These are phyloP conservation scores for Fomitopsis schrenkii DNA, from an alignment of 1,284 basidiomycete genomes.

Conservation along the genomic window DNA sequence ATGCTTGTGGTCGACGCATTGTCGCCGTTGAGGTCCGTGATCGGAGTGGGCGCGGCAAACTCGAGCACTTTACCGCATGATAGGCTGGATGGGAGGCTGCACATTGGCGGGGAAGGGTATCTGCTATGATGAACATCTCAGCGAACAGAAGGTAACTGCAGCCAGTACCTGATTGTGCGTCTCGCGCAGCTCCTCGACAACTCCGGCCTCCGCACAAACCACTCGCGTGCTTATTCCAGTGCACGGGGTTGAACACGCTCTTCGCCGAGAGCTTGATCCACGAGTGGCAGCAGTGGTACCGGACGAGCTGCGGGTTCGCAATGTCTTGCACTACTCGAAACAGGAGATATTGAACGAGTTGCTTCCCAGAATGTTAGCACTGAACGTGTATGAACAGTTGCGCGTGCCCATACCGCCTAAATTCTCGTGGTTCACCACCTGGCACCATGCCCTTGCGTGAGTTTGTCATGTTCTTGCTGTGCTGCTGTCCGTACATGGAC, in stretches of 20 bases:
- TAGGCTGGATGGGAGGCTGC: neutral
- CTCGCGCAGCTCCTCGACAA: constrained; percentile 17
- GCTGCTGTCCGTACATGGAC: too few relatives aligned
- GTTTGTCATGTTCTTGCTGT: too few relatives aligned
- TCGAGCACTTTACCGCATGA: neutral
- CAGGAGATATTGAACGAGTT: too few relatives aligned
- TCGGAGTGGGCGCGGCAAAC: too few relatives aligned
- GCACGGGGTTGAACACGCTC: constrained; percentile 59
- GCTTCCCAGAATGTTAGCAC: too few relatives aligned
- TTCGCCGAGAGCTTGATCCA: too few relatives aligned
- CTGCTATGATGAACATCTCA: neutral
- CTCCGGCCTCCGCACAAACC: constrained; percentile 41
- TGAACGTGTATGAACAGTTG: too few relatives aligned
- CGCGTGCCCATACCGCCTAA: too few relatives aligned
- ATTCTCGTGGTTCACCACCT: too few relatives aligned
- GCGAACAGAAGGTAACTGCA: neutral
- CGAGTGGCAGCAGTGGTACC: too few relatives aligned
- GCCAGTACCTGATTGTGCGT: constrained; percentile 13
- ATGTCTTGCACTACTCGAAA: too few relatives aligned
- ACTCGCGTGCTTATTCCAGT: constrained; percentile 62
- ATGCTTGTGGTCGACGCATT: neutral
- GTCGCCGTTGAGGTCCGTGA: constrained; percentile 33
- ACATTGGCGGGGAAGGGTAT: constrained; percentile 2
- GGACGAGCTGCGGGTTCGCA: constrained; percentile 46
- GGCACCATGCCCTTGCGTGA: too few relatives aligned